phyloP scores from a whole-genome alignment of 495 filamentous ascomycete species.

The Rhizodiscina lignyota region DNA sequence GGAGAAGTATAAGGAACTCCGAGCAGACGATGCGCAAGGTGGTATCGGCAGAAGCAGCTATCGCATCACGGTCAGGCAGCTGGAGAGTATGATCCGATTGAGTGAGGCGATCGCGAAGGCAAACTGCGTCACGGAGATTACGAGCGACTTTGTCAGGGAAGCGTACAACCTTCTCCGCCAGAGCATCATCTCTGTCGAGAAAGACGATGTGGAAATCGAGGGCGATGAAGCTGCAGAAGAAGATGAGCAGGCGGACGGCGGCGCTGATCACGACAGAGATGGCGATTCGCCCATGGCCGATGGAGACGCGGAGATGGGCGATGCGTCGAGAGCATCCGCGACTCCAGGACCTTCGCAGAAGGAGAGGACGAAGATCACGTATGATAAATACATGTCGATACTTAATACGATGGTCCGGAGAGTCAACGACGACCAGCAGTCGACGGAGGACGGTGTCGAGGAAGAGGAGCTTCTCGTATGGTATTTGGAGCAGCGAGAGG shows the following conservation, averaged over 20 bases:
- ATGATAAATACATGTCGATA: constrained; percentile 86
- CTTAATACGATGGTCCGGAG: constrained; percentile 67
- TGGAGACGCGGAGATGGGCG: constrained; percentile 19
- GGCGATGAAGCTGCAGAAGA: constrained; percentile 54
- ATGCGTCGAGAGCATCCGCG: constrained; percentile 16
- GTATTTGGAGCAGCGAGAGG: constrained; percentile 91
- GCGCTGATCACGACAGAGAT: constrained; percentile 33
- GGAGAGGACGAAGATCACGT: constrained; percentile 76
- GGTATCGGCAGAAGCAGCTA: constrained; percentile 86
- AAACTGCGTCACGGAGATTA: constrained; percentile 88
- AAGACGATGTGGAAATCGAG: constrained; percentile 93
- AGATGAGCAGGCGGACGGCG: constrained; percentile 17
- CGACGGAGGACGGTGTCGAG: constrained; percentile 72
- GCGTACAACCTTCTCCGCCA: constrained; percentile 78
- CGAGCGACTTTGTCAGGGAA: constrained; percentile 70
- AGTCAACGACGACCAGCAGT: constrained; percentile 59
- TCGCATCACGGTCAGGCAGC: constrained; percentile 88
- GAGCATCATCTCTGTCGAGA: constrained; percentile 94
- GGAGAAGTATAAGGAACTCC: constrained; percentile 88
- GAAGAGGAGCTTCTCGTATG: constrained; percentile 71
- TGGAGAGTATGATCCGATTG: constrained; percentile 88
- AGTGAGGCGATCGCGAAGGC: constrained; percentile 93
- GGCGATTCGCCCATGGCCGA: constrained; percentile 22
- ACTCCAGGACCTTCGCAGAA: constrained; percentile 24
- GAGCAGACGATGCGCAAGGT: constrained; percentile 85